Base-by-base conservation (phyloP, 176 grass and related monocot genomes). In the Rhynchospora pubera region DNA sequence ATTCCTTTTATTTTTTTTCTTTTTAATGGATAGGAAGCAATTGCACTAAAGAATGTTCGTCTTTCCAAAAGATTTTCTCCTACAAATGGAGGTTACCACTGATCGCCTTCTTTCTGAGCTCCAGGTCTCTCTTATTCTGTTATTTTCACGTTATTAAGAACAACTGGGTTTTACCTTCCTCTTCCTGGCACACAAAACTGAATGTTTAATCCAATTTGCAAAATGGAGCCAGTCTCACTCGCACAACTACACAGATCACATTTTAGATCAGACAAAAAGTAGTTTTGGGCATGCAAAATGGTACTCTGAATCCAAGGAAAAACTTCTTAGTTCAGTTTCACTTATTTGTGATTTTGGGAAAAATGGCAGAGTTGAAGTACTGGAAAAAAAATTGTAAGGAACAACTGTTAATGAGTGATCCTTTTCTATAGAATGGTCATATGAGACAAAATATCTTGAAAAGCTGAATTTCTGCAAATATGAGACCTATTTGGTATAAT, bases 81-180 rank as follows among this genome's bases (percentile, higher is more conserved):
- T 65, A 81, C 79, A 81, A 64, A 81, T 81, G 58, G 79, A 81
- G 79, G 79, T 81, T 59, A 81, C 79, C 62, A 63, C 59, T 9
- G 42, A 60, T 48, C 79, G 79, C 79, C 79, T 81, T 81, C 62
- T 81, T 63, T 81, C 39, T 18, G 79, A 81, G 60, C 79, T 81
- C 59, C 58, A 81, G 79, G 79, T 81, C 9, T 44, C 28, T 63
- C n/a, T 65, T 21, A 18, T 24, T 45, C n/a, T 81, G 8, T 81
- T 51, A 65, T 65, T 63, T 64, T 81, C 22, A 64, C 18, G 43
- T 74, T 74, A 23, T 26, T 74, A 74, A 15, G 21, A 26, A 51
- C 21, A 9, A 46, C 19, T 70, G 39, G 70, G 3, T 69, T 6
- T 74, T 52, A 74, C 22, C 0, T 74, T 71, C 22, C 11, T 50